These are phyloP conservation scores for Mycena citricolor DNA, from an alignment of 1,284 basidiomycete species.

Conservation along the genomic window DNA sequence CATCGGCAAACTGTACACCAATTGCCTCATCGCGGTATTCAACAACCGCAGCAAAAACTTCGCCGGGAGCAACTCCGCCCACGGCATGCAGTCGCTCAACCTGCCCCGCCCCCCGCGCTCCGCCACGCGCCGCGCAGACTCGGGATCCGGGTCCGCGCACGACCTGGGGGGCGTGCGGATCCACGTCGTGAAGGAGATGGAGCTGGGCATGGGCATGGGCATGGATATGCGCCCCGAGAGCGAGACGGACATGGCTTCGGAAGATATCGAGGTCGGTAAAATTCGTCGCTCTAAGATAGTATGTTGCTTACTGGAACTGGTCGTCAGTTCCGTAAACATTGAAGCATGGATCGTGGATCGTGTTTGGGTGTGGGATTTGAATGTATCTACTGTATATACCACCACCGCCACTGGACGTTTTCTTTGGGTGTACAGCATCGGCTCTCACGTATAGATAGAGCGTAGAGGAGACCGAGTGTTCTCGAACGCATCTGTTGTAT, in stretches of 20 bases:
- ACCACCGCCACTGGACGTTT: no score
- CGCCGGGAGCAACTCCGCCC: background rate
- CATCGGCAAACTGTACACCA: conserved; percentile 8
- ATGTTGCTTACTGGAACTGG: no score
- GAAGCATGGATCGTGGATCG: no score
- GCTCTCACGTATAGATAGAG: no score
- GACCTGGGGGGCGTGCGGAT: background rate
- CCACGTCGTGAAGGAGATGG: background rate
- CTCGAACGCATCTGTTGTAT: no score
- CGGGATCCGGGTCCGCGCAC: background rate
- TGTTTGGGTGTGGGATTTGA: no score
- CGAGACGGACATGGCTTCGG: conserved; percentile 2
- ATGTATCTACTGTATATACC: no score
- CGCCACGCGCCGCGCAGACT: background rate
- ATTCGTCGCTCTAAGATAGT: no score
- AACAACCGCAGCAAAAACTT: conserved; percentile 6
- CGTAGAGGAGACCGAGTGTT: no score
- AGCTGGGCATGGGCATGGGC: background rate
- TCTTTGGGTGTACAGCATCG: no score
- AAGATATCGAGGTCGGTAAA: no score
- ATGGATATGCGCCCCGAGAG: background rate
- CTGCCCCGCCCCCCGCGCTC: background rate
- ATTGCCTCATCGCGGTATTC: conserved; percentile 11
- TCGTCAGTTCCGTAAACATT: no score
- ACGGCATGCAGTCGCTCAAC: background rate